Conservation (phyloP, 352 stramenopile species). For the Chrysophaeum taylorii region DNA sequence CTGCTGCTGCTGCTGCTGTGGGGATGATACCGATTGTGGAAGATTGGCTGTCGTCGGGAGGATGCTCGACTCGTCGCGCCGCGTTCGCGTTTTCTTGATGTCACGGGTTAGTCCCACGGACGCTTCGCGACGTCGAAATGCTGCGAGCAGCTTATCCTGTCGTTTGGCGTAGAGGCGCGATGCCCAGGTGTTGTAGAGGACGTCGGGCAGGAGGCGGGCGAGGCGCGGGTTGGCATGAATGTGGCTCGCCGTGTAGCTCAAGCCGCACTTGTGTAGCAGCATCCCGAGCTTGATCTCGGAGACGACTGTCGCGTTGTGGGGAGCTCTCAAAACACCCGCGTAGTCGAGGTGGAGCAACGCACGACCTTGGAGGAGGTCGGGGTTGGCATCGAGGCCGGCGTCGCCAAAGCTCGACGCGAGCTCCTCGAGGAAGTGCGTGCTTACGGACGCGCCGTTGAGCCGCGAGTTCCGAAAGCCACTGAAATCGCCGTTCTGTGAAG, state of each 20-base stretch:
- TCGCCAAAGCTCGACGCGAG: background rate
- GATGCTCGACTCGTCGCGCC: no score
- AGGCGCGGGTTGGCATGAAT: background rate
- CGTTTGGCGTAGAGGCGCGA: no score
- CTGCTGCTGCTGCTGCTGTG: no score
- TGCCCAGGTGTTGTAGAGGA: no score
- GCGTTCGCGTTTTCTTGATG: no score
- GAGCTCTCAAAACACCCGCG: background rate
- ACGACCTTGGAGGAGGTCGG: background rate
- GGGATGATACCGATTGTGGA: no score
- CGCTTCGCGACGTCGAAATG: no score
- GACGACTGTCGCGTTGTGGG: background rate
- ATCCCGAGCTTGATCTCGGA: background rate
- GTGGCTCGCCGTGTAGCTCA: background rate
- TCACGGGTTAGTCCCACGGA: no score
- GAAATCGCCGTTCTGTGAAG: background rate
- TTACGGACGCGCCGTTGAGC: background rate
- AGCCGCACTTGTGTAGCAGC: slow-evolving; percentile 2
- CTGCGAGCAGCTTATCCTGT: no score
- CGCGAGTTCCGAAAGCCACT: background rate
- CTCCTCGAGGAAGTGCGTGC: background rate
- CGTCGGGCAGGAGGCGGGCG: background rate
- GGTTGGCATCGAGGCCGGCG: background rate
- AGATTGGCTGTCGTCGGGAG: no score
- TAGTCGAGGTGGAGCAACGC: background rate